A percentile compares a stretch with the other conserved stretches of the same genome.
Evolutionary conservation across 108 stramenopile species (phyloP).

Genomic region (Cyclotella atomus): DNA sequence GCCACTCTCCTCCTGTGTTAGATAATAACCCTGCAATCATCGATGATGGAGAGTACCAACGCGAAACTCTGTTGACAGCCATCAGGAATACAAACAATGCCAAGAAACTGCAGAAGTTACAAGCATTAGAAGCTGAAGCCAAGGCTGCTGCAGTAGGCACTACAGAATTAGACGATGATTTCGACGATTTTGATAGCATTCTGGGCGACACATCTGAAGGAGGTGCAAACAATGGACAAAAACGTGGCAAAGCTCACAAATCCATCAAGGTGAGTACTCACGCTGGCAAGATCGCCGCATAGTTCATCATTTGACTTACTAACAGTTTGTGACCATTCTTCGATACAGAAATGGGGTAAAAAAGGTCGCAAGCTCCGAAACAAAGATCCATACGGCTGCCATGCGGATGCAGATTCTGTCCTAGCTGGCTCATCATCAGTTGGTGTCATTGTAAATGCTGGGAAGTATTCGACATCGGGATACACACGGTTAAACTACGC

Average conservation of each 20-base stretch:
- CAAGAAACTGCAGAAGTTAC: slow-evolving; percentile 61
- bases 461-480: slow-evolving; percentile 63
- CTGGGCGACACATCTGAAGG: slow-evolving; percentile 43
- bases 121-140: slow-evolving; percentile 23
- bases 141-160: slow-evolving; percentile 1
- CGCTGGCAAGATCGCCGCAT: no score
- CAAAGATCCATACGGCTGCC: slow-evolving; percentile 92
- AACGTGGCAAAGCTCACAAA: slow-evolving; percentile 61
- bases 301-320: no score
- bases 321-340: neutral
- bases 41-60: slow-evolving; percentile 51
- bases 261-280: slow-evolving; percentile 47
- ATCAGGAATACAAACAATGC: slow-evolving; percentile 60
- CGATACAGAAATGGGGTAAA: slow-evolving; percentile 72
- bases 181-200: slow-evolving; percentile 34
- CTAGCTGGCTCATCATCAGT: slow-evolving; percentile 24
- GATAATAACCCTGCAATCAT: slow-evolving; percentile 12
- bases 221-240: slow-evolving; percentile 34
- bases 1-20: slow-evolving; percentile 89
- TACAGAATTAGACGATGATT: slow-evolving; percentile 9
- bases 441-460: slow-evolving; percentile 66
- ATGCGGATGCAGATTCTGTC: slow-evolving; percentile 67
- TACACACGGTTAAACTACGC: slow-evolving; percentile 75
- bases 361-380: slow-evolving; percentile 87
- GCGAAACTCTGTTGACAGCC: slow-evolving; percentile 72